Evolutionary conservation across 1,284 basidiomycete genomes (phyloP), one percentile per base, ranked within the genome.

Genomic region (Trametes hirsuta): DNA sequence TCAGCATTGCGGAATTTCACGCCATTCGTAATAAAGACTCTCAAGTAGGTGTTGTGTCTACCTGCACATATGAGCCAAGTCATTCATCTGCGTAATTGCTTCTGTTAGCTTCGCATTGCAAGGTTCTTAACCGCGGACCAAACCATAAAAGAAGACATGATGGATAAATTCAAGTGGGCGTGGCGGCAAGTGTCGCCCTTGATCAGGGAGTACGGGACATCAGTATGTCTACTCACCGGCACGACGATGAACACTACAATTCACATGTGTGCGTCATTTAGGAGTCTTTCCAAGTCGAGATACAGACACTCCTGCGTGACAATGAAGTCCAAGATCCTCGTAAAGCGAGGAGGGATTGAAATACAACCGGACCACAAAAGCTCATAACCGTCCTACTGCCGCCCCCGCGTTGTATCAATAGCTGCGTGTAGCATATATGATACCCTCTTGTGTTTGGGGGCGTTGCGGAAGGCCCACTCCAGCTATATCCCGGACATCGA

Each of bases 161-260:
- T 82, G 68, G 68, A 60, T 14, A 76, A 84, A 53, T 84, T 77
- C 68, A 72, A 72, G 0, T 90, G 87, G 87, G 76, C 76, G 0
- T 84, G 75, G 75, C 74, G 76, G 57, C 77, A 81, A 59, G 78
- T 79, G 24, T 66, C 73, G 21, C 76, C 79, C 8, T 72, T 86
- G 57, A 69, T 73, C 41, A 66, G 76, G 0, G 69, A 74, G 6
- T 83, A 75, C 66, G 66, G n/a, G 76, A 79, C 59, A 81, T 84
- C 61, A 64, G 81, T 73, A 37, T 12, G 11, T 21, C 25, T 14
- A 35, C 25, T 1, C 3, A 25, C 5, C 12, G 9, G 10, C 9
- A n/a, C 11, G 4, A 9, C 14, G 42, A 18, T 30, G 15, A 36
- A 12, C 21, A 4, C 10, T 10, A 6, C 11, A 11, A 11, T 18